These are phyloP conservation scores for Aureobasidium namibiae DNA, from an alignment of 2,329 filamentous ascomycete genomes.

Conservation along the genomic window DNA sequence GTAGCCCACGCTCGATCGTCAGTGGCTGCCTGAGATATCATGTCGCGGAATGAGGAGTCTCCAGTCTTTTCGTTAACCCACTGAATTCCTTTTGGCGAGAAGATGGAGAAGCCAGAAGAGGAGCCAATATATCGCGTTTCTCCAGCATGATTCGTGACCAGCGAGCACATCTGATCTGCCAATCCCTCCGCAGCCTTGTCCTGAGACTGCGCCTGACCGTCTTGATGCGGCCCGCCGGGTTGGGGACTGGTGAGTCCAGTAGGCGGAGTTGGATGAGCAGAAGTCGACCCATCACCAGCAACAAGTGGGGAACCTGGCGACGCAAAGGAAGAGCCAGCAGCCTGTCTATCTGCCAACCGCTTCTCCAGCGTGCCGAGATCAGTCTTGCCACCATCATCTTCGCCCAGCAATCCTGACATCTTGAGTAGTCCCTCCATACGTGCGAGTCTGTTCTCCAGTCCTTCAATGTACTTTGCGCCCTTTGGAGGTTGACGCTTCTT, in stretches of 20 bases:
- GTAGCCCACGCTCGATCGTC: conserved; percentile 94
- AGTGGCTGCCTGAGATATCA: conserved; percentile 80
- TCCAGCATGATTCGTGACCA: conserved; percentile 89
- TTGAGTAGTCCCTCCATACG: conserved; percentile 89
- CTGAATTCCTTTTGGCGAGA: conserved; percentile 94
- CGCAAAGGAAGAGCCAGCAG: conserved; percentile 15
- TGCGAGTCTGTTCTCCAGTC: conserved; percentile 86
- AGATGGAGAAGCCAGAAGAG: conserved; percentile 96
- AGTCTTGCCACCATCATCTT: conserved; percentile 76
- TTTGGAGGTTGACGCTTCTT: conserved; percentile 98
- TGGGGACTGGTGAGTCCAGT: conserved; percentile 42
- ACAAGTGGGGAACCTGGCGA: conserved; percentile 9
- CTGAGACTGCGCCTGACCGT: conserved; percentile 33
- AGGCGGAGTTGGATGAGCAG: conserved; percentile 39
- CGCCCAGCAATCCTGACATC: conserved; percentile 75
- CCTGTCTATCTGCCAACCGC: conserved; percentile 47
- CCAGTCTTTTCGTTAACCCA: conserved; percentile 98
- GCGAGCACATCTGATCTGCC: conserved; percentile 97
- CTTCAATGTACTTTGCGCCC: conserved; percentile 97
- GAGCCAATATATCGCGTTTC: conserved; percentile 96
- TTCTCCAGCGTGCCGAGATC: conserved; percentile 85
- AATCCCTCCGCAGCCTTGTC: conserved; percentile 66
- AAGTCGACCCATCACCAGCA: conserved; percentile 12
- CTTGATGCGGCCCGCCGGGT: conserved; percentile 42
- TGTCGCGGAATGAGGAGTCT: conserved; percentile 87